Evolutionary conservation across 2,329 filamentous ascomycete genomes (phyloP).

Genomic region (Colletotrichum costaricense): DNA sequence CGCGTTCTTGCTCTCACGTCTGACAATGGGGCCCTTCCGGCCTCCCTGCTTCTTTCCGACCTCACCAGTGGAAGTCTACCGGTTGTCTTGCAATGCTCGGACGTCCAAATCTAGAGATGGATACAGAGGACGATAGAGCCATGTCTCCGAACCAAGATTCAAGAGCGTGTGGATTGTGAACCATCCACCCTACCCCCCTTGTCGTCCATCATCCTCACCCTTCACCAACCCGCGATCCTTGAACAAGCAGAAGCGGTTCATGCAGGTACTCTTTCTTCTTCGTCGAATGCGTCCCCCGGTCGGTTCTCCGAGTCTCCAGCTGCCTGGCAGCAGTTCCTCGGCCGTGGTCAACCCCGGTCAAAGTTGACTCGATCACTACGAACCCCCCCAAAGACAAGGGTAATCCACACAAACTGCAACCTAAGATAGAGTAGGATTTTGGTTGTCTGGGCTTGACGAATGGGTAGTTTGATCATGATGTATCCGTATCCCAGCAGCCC

Average conservation of each 20-base stretch:
- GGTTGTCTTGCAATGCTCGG: constrained; percentile 24
- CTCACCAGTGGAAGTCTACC: constrained; percentile 26
- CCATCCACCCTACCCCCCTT: constrained; percentile 15
- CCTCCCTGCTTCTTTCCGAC: constrained; percentile 31
- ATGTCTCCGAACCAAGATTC: background rate
- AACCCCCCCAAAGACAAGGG: constrained; percentile 23
- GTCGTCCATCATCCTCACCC: constrained; percentile 23
- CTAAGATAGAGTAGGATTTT: constrained; percentile 29
- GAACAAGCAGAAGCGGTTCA: constrained; percentile 34
- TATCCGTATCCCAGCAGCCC: background rate
- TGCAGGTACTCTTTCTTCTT: constrained; percentile 38
- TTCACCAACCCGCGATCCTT: constrained; percentile 30
- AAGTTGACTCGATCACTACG: constrained; percentile 14
- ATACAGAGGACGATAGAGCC: constrained; percentile 2
- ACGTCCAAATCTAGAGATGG: constrained; percentile 19
- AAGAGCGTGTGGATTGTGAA: background rate
- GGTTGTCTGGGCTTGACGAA: constrained; percentile 19
- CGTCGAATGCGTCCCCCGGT: background rate
- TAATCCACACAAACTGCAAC: constrained; percentile 15
- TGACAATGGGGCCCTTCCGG: constrained; percentile 17
- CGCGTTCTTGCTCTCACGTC: constrained; percentile 15
- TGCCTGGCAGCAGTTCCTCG: constrained; percentile 28
- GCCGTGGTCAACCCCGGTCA: constrained; percentile 26
- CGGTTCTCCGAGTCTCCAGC: constrained; percentile 18
- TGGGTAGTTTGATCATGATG: constrained; percentile 1